Evolutionary conservation across 768 basidiomycete genomes (phyloP), one percentile per base, ranked within the genome.

Genomic region (Mycena galericulata): DNA sequence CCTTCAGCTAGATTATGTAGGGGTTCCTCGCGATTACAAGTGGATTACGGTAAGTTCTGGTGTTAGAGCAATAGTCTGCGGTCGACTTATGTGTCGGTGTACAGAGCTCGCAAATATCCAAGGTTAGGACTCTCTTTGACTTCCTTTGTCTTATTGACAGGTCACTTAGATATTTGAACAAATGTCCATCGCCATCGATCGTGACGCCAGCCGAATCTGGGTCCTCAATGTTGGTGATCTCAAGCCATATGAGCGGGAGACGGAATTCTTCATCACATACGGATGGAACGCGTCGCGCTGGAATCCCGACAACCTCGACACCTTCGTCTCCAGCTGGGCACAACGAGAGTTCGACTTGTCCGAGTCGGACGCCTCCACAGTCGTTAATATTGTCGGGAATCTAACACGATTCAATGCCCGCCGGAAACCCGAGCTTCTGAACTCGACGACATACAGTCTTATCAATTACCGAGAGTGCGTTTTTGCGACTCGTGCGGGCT

Each of bases 201-300:
- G 88, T 29, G 80, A 88, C 29, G 89, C 90, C 10, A 85, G 81
- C 15, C 82, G 82, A 18, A 79, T 93, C 50, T 92, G 90, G 90
- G 85, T 93, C 47, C 77, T 93, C 61, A 93, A 92, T 75, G 91
- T 93, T 61, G 92, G 92, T 18, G 91, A 92, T 71, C 78, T 93
- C 57, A 92, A 92, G 75, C 91, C 90, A 3, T 89, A 89, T 68
- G 92, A 93, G 71, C 86, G 90, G 57, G 87, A 90, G 57, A 89
- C 83, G 32, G 90, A 92, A 70, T 91, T 90, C 76, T 92, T 90
- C 84, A 78, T 93, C 71, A 82, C 79, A 18, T 86, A 86, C 47
- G 91, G 86, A 4, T 92, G 87, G 84, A 85, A 93, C 70, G 76
- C 87, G 0, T 80, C 88, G 0, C 75, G 82, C 17, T 93, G 88